These are phyloP conservation scores for Chenopodium formosanum DNA, from an alignment of 148 eudicot species.

Conservation along the genomic window DNA sequence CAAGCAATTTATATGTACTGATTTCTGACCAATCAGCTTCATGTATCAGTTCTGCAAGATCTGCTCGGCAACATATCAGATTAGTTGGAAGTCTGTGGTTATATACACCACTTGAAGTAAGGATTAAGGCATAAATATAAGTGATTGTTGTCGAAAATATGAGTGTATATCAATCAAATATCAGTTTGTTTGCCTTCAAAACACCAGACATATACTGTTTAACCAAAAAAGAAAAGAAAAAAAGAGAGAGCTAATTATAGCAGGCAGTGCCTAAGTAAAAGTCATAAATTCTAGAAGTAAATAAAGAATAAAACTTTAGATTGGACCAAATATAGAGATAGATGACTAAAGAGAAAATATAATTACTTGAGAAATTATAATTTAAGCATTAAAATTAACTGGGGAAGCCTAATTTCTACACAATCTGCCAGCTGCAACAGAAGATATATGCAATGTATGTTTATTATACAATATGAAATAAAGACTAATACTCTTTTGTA, in stretches of 20 bases:
- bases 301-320: no score
- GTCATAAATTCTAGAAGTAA: no score
- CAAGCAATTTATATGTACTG: neutral
- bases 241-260: no score
- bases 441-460: neutral
- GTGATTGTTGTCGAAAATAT: conserved; percentile 5
- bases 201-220: conserved; percentile 12
- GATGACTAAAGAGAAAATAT: no score
- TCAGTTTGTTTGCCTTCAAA: conserved; percentile 10
- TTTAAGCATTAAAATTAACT: conserved; percentile 44
- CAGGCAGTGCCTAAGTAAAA: no score
- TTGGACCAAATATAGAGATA: no score
- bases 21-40: conserved; percentile 22
- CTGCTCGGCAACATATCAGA: conserved; percentile 14
- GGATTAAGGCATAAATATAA: conserved; percentile 19
- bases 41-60: conserved; percentile 11
- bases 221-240: neutral
- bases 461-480: no score
- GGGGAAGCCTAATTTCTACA: conserved; percentile 66
- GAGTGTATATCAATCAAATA: conserved; percentile 17
- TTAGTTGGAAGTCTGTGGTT: conserved; percentile 4
- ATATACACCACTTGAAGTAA: conserved; percentile 22
- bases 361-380: conserved; percentile 33
- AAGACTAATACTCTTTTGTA: no score
- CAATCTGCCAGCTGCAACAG: conserved; percentile 60